These are phyloP conservation scores for Chytriomyces sp. DNA, from an alignment of 192 early-diverging fungal species.

Conservation along the genomic window DNA sequence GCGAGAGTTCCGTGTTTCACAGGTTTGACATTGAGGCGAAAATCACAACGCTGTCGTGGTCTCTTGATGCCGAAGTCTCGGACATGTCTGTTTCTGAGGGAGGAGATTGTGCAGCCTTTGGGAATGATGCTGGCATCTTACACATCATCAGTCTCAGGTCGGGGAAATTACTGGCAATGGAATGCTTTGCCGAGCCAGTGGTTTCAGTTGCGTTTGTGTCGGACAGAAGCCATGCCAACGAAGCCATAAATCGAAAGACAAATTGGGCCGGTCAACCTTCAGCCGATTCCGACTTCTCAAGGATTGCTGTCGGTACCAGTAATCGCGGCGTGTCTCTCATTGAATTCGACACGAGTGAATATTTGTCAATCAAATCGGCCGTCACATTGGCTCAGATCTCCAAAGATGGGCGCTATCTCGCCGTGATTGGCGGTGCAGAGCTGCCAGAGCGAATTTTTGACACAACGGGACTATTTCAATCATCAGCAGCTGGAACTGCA, in stretches of 20 bases:
- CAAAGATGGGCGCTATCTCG: background rate
- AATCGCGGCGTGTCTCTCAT: background rate
- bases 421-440: constrained; percentile 2
- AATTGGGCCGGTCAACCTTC: constrained; percentile 7
- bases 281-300: background rate
- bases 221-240: background rate
- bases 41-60: constrained; percentile 6
- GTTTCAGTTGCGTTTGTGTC: constrained; percentile 11
- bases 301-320: background rate
- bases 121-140: background rate
- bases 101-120: constrained; percentile 7
- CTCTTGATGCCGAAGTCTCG: background rate
- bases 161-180: background rate
- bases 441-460: background rate
- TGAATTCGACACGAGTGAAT: background rate
- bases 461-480: background rate
- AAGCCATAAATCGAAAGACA: background rate
- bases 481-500: background rate
- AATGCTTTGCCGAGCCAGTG: constrained; percentile 16
- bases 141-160: constrained; percentile 5
- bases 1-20: constrained; percentile 5
- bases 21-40: constrained; percentile 4
- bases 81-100: constrained; percentile 4
- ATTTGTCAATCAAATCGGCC: background rate
- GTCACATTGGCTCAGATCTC: background rate